Percentiles rank a stretch among this genome's conserved stretches.
Conservation (phyloP, 2,329 filamentous ascomycete species). For the Chrysosphaeria jannelii region DNA sequence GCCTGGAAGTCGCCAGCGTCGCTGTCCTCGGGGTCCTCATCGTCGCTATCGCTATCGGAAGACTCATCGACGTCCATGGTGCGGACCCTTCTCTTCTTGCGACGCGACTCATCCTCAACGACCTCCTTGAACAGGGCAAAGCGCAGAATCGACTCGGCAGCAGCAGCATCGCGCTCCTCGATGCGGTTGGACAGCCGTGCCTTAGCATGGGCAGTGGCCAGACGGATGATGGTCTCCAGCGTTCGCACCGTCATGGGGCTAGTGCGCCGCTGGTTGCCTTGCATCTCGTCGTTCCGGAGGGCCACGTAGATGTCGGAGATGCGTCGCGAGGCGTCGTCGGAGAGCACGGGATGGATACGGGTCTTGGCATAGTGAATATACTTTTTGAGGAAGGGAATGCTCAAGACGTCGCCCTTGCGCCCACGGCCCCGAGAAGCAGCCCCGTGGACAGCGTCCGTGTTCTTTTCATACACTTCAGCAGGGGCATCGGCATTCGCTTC, state of each 20-base stretch:
- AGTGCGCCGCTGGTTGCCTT: constrained; percentile 76
- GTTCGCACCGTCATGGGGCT: constrained; percentile 92
- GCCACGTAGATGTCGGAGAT: constrained; percentile 79
- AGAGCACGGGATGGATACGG: constrained; percentile 65
- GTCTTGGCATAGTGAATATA: constrained; percentile 97
- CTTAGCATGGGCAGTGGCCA: constrained; percentile 88
- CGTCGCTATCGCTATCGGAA: constrained; percentile 28
- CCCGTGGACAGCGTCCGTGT: constrained; percentile 80
- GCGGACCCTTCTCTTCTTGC: constrained; percentile 48
- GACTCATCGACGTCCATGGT: constrained; percentile 17
- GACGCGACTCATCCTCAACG: constrained; percentile 45
- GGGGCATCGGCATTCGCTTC: constrained; percentile 32
- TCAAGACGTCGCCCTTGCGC: constrained; percentile 62
- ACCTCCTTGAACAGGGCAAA: constrained; percentile 97
- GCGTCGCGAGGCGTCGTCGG: constrained; percentile 71
- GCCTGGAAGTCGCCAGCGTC: constrained; percentile 4
- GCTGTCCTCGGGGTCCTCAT: constrained; percentile 8
- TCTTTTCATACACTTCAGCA: constrained; percentile 87
- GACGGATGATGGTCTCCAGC: constrained; percentile 88
- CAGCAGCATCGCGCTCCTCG: constrained; percentile 63
- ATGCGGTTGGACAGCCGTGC: constrained; percentile 64
- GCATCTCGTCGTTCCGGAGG: constrained; percentile 81
- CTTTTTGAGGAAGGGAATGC: constrained; percentile 97
- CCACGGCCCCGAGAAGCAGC: constrained; percentile 27
- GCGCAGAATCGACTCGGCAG: constrained; percentile 67